These are phyloP conservation scores for Cerrena zonata DNA, from an alignment of 1,284 basidiomycete genomes.

Conservation along the genomic window DNA sequence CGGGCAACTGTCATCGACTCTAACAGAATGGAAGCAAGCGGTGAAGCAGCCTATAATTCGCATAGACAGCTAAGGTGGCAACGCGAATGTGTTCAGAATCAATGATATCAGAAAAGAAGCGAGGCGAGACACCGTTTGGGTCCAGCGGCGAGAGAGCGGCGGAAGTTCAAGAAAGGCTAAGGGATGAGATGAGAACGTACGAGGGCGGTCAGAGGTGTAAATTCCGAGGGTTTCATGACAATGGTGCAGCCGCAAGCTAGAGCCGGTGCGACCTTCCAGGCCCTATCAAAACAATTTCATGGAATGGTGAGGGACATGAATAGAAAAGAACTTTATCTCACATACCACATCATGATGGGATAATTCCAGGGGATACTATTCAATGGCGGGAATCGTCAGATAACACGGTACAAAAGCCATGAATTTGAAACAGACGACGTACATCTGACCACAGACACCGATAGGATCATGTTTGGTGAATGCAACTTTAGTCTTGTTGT, in stretches of 20 bases:
- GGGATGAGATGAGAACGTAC: constrained; percentile 33
- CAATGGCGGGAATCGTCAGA: constrained; percentile 1
- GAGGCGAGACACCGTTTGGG: too few species aligned
- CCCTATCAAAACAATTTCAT: constrained; percentile 39
- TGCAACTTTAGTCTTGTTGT: constrained; percentile 73
- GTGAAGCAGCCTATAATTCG: too few species aligned
- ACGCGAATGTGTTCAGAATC: too few species aligned
- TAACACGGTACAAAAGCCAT: background rate
- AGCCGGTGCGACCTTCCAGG: constrained; percentile 89
- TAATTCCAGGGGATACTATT: constrained; percentile 86
- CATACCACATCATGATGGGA: constrained; percentile 84
- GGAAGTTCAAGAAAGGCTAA: background rate
- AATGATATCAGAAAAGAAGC: too few species aligned
- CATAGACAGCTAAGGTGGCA: too few species aligned
- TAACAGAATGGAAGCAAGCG: too few species aligned
- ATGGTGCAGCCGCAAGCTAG: constrained; percentile 84
- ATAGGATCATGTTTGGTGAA: constrained; percentile 91
- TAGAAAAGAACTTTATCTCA: constrained; percentile 5
- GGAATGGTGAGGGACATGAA: background rate
- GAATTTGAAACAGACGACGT: constrained; percentile 22
- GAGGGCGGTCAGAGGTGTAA: constrained; percentile 85
- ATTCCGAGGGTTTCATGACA: constrained; percentile 89
- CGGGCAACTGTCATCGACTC: too few species aligned
- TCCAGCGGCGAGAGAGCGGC: too few species aligned
- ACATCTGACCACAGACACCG: constrained; percentile 90